Conservation (phyloP, 1,139 yeast genomes). For the Debaryomyces psychrophilus region DNA sequence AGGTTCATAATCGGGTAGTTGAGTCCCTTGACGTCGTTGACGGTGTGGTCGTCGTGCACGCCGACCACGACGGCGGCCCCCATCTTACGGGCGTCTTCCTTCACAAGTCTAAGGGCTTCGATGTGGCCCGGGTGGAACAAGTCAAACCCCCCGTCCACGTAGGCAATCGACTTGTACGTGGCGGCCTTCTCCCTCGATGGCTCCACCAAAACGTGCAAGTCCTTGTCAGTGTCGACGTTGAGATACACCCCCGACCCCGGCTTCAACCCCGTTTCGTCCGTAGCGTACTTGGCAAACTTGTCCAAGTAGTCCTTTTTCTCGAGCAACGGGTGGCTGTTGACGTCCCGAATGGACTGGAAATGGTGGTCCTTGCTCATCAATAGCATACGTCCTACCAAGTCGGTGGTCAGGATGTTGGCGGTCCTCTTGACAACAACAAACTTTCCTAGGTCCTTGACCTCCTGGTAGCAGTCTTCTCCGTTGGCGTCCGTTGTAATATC, state of each 20-base stretch:
- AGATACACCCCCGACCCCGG: constrained; percentile 66
- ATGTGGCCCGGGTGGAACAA: constrained; percentile 94
- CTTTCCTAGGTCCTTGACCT: constrained; percentile 81
- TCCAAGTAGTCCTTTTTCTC: constrained; percentile 35
- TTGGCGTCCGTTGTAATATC: constrained; percentile 95
- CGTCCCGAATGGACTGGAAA: constrained; percentile 36
- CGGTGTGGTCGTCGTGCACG: constrained; percentile 62
- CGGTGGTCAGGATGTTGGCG: constrained; percentile 93
- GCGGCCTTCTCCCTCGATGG: constrained; percentile 28
- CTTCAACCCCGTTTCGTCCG: constrained; percentile 62
- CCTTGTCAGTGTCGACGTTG: constrained; percentile 25
- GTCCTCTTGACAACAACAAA: constrained; percentile 90
- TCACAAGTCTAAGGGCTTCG: constrained; percentile 57
- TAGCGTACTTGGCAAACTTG: constrained; percentile 60
- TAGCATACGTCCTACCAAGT: constrained; percentile 89
- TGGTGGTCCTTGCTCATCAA: constrained; percentile 64
- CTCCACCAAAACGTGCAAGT: constrained; percentile 37
- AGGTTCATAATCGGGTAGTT: constrained; percentile 86
- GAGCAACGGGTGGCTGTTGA: constrained; percentile 33
- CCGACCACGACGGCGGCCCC: constrained; percentile 65
- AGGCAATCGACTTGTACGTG: constrained; percentile 43
- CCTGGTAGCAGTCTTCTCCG: constrained; percentile 90
- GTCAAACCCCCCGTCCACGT: constrained; percentile 88
- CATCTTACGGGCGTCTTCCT: constrained; percentile 39
- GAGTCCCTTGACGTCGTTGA: constrained; percentile 62